Evolutionary conservation across 768 basidiomycete species (phyloP).

Genomic region (Naganishia randhawae): DNA sequence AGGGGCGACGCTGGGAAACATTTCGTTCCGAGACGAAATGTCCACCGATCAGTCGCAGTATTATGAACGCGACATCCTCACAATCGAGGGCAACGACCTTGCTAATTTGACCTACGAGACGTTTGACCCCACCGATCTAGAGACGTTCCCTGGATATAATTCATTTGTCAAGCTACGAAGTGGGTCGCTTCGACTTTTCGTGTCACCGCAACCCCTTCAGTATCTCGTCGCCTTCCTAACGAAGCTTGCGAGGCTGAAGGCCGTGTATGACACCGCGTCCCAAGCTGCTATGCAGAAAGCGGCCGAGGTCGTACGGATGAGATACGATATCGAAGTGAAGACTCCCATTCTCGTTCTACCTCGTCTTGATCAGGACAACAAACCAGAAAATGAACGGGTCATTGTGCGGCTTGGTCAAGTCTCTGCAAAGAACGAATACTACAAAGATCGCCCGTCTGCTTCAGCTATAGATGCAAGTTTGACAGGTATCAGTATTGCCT

Average conservation of each 20-base stretch:
- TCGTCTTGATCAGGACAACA: slow-evolving; percentile 52
- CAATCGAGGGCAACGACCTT: slow-evolving; percentile 89
- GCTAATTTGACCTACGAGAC: slow-evolving; percentile 93
- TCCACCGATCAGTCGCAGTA: slow-evolving; percentile 55
- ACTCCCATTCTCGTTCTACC: slow-evolving; percentile 91
- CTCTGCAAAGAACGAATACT: slow-evolving; percentile 69
- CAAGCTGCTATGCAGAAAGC: slow-evolving; percentile 87
- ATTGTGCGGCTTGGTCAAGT: slow-evolving; percentile 85
- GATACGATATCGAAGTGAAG: slow-evolving; percentile 83
- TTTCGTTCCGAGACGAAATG: slow-evolving; percentile 67
- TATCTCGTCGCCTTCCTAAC: slow-evolving; percentile 76
- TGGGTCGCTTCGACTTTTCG: slow-evolving; percentile 85
- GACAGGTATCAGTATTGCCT: slow-evolving; percentile 75
- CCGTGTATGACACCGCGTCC: slow-evolving; percentile 87
- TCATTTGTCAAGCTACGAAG: slow-evolving; percentile 74
- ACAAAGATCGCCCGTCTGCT: slow-evolving; percentile 50
- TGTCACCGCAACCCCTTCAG: slow-evolving; percentile 84
- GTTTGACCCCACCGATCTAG: slow-evolving; percentile 65
- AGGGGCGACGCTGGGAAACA: slow-evolving; percentile 73
- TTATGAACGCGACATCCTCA: slow-evolving; percentile 77
- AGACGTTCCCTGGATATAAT: slow-evolving; percentile 71
- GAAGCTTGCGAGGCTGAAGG: slow-evolving; percentile 85
- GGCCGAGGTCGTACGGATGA: slow-evolving; percentile 73
- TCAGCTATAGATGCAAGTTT: slow-evolving; percentile 65
- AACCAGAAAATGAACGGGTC: slow-evolving; percentile 63